Base-by-base conservation (phyloP, 2,329 filamentous ascomycete genomes). In the Aspergillus jensenii region DNA sequence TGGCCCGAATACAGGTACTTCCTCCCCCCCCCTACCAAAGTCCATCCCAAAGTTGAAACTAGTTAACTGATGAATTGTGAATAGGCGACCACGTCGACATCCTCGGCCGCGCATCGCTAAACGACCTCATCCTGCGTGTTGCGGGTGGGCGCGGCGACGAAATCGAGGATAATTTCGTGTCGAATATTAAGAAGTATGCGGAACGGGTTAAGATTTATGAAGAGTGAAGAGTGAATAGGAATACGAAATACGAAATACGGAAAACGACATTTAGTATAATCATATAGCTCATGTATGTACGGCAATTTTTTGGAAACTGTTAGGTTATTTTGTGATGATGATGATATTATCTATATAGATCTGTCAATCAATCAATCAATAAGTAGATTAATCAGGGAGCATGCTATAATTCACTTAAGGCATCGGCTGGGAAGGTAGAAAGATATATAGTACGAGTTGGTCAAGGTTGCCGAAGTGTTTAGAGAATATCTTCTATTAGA, bases 61-160 rank as follows among this genome's bases (percentile, higher is more conserved):
- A 6, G 4, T 8, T 1, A 17, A n/a, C 25, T 19, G 15, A 49
- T 45, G 52, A 57, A 50, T 50, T 46, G 8, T 12, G 17, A 49
- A 51, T 52, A 60, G 93, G 92, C 14, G 95, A 99, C 71, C 95
- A 99, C 70, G 95, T 99, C 51, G 95, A 99, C 71, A 99, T 99
- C 58, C 81, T 99, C 3, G 95, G 95, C 1, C 82, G 95, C 31
- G 87, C 92, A 65, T 91, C 87, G 33, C 81, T 99, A 25, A 99
- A 99, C 68, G 95, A 99, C 74, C 78, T 98, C 50, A 89, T 99
- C 48, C 76, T 99, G 59, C 83, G 87, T 52, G 89, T 99, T 9
- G 95, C 91, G 0, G 92, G 91, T 0, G 95, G 95, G 0, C 87
- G 86, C 65, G 95, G 95, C 4, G 84, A 93, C 59, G 81, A 86